Percentiles rank a stretch among this genome's conserved stretches.
Evolutionary conservation across 306 rosid species (phyloP).

Genomic region (Quercus ilex): DNA sequence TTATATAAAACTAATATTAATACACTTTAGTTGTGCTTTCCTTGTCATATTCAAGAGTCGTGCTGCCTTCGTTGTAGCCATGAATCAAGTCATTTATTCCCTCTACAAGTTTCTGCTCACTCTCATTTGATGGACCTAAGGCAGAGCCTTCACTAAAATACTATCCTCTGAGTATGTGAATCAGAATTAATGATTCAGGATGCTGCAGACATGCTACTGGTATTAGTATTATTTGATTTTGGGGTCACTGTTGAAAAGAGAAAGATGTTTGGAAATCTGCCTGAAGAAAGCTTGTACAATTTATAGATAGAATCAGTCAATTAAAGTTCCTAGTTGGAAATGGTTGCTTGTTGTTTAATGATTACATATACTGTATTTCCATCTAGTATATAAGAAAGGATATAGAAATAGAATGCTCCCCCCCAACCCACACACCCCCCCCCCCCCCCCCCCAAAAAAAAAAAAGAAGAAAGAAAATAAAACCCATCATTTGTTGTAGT

Average conservation of each 20-base stretch:
- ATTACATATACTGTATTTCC: too few species aligned
- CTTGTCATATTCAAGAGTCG: background rate
- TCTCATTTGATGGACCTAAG: background rate
- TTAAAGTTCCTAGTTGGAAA: background rate
- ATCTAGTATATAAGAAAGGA: too few species aligned
- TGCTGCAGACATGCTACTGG: background rate
- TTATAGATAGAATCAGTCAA: background rate
- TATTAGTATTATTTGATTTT: background rate
- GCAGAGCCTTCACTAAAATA: background rate
- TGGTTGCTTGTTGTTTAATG: background rate
- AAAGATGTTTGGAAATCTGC: background rate
- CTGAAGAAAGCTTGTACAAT: background rate
- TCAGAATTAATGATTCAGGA: background rate
- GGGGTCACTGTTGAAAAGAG: background rate
- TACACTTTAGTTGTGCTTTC: background rate
- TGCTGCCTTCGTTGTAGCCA: background rate
- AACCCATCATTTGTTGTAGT: too few species aligned
- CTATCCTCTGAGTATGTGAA: background rate
- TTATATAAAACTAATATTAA: background rate
- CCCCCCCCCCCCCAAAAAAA: too few species aligned
- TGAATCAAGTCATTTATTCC: background rate
- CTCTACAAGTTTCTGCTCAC: background rate
- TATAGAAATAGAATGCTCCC: too few species aligned
- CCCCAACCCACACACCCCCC: accelerated
- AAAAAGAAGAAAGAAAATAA: too few species aligned